phyloP scores from a whole-genome alignment of 176 grass and related monocot species.

The Elaeis guineensis region DNA sequence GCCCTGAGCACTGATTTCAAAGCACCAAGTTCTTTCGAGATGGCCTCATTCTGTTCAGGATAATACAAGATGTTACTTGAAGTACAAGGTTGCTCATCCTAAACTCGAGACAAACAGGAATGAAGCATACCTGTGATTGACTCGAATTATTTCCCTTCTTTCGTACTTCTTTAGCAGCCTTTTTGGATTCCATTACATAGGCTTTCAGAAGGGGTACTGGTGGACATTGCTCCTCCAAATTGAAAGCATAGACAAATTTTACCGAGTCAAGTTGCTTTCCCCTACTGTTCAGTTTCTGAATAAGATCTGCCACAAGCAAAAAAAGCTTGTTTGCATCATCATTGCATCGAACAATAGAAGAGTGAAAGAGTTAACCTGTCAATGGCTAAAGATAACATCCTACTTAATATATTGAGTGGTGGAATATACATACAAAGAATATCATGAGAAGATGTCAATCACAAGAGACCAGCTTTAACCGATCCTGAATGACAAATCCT shows the following conservation, averaged over 20 bases:
- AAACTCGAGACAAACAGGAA: neutral
- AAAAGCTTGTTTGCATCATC: neutral
- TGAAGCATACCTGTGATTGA: conserved; percentile 26
- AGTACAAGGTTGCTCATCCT: neutral
- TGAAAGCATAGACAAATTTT: conserved; percentile 21
- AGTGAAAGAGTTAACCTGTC: too few species aligned
- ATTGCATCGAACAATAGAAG: too few species aligned
- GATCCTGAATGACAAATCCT: too few species aligned
- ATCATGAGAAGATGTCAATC: too few species aligned
- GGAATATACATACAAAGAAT: too few species aligned
- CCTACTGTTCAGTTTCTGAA: conserved; percentile 41
- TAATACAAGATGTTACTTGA: neutral
- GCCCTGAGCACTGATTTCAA: conserved; percentile 11
- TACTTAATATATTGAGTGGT: too few species aligned
- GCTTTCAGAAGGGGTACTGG: conserved; percentile 27
- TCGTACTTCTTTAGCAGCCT: conserved; percentile 21
- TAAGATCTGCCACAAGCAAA: conserved; percentile 34
- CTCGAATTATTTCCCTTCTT: conserved; percentile 10
- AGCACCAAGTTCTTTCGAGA: conserved; percentile 18
- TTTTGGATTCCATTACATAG: conserved; percentile 33
- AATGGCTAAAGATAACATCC: too few species aligned
- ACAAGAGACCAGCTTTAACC: too few species aligned
- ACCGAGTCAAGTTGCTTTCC: conserved; percentile 20
- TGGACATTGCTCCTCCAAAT: conserved; percentile 32
- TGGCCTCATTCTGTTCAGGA: conserved; percentile 17